Evolutionary conservation across 345 rosid species (phyloP).

Genomic region (Camelina laxa): DNA sequence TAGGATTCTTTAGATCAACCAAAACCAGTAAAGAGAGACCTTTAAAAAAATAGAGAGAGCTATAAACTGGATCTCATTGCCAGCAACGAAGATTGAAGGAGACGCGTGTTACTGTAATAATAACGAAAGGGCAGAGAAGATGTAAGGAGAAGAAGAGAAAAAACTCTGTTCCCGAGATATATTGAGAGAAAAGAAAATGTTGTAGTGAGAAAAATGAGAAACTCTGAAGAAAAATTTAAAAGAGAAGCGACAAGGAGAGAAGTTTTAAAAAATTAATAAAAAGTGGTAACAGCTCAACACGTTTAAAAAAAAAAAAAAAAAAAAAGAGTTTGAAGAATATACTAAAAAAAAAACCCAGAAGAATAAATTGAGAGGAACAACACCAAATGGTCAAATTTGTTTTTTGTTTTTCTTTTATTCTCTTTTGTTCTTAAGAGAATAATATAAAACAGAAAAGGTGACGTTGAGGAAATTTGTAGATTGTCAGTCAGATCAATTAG

Average conservation of each 20-base stretch:
- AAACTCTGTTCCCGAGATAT: slow-evolving; percentile 42
- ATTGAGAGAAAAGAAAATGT: background rate
- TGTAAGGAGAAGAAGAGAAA: background rate
- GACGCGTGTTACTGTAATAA: slow-evolving; percentile 50
- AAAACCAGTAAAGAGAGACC: background rate
- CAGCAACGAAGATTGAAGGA: slow-evolving; percentile 27
- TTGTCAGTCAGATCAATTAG: background rate
- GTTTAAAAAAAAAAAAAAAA: no score
- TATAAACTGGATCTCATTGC: slow-evolving; percentile 53
- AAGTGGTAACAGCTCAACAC: slow-evolving; percentile 77
- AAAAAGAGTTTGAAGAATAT: slow-evolving; percentile 12
- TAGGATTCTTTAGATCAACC: background rate
- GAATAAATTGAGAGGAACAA: slow-evolving; percentile 18
- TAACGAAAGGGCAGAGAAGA: slow-evolving; percentile 14
- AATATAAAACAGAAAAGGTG: background rate
- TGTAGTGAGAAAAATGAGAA: slow-evolving; percentile 5
- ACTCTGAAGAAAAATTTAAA: slow-evolving; percentile 12
- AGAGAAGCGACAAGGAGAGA: slow-evolving; percentile 21
- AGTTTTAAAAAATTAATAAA: background rate
- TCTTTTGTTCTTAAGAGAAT: no score
- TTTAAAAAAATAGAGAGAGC: slow-evolving; percentile 1
- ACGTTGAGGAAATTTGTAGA: slow-evolving; percentile 2
- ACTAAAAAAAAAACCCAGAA: no score
- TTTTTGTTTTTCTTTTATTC: background rate
- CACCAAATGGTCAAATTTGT: slow-evolving; percentile 32